phyloP scores from a whole-genome alignment of 179 eudicot genomes.

The Pouteria campechiana region DNA sequence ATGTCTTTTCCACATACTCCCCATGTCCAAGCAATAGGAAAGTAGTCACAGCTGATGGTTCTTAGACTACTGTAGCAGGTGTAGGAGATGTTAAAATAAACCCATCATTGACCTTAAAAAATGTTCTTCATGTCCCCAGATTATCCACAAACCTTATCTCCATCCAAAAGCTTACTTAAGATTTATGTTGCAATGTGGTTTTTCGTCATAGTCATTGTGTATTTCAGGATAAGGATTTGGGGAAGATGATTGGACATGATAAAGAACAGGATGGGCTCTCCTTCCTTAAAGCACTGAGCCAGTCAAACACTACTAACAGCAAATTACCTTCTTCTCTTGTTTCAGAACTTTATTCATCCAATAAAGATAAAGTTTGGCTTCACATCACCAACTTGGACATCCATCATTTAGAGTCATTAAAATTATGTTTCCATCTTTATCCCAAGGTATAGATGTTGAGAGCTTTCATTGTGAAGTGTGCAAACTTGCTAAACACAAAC shows the following conservation, averaged over 20 bases:
- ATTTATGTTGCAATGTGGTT: constrained; percentile 1
- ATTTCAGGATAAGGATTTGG: constrained; percentile 1
- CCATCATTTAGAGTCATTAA: no score
- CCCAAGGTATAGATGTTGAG: no score
- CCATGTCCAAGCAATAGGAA: constrained; percentile 1
- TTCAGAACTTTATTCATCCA: neutral
- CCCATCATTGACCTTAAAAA: neutral
- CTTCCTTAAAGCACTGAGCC: neutral
- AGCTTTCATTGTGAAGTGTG: no score
- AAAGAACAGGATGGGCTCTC: neutral
- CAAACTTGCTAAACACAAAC: no score
- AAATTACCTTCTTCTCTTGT: neutral
- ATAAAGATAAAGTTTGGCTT: no score
- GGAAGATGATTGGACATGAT: constrained; percentile 6
- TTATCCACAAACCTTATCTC: neutral
- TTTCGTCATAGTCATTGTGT: constrained; percentile 2
- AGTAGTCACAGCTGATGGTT: constrained; percentile 2
- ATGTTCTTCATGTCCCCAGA: no score
- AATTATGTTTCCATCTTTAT: no score
- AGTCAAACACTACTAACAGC: neutral
- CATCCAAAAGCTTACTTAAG: neutral
- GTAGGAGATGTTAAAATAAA: neutral
- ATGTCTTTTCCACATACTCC: neutral
- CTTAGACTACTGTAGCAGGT: neutral
- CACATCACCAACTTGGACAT: no score